These are phyloP conservation scores for Dendryphion nanum DNA, from an alignment of 2,329 filamentous ascomycete species.

Conservation along the genomic window DNA sequence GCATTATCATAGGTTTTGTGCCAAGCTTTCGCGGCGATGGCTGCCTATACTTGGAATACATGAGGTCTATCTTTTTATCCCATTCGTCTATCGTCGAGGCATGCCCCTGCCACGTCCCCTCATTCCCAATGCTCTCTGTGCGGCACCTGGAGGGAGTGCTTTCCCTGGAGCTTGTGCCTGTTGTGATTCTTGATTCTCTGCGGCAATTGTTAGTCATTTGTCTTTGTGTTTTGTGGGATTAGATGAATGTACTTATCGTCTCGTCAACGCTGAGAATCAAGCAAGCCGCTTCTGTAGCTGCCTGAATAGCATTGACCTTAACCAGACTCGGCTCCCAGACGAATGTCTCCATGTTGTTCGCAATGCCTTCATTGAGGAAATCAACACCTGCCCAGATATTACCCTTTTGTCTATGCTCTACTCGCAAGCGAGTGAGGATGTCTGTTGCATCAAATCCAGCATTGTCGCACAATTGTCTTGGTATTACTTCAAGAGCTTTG, in stretches of 20 bases:
- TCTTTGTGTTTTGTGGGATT: not conserved
- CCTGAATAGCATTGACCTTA: conserved; percentile 96
- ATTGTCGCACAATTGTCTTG: conserved; percentile 96
- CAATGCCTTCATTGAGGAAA: conserved; percentile 86
- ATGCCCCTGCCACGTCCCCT: conserved; percentile 68
- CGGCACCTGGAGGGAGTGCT: conserved; percentile 63
- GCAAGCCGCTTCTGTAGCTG: conserved; percentile 91
- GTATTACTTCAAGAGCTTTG: conserved; percentile 94
- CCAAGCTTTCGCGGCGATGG: no score
- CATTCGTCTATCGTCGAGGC: conserved; percentile 67
- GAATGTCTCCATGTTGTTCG: conserved; percentile 92
- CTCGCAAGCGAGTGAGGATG: conserved; percentile 91
- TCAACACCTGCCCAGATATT: conserved; percentile 95
- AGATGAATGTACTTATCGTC: conserved; percentile 71
- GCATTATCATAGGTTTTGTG: no score
- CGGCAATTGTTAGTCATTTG: conserved; percentile 18
- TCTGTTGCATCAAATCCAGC: conserved; percentile 98
- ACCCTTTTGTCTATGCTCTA: conserved; percentile 85
- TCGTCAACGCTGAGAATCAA: conserved; percentile 95
- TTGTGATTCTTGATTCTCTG: conserved; percentile 87
- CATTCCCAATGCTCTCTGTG: conserved; percentile 82
- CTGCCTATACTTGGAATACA: no score
- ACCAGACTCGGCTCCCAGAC: conserved; percentile 97
- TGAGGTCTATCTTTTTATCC: conserved; percentile 1
- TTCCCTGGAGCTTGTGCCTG: conserved; percentile 77